Evolutionary conservation across 192 early-diverging fungal species (phyloP).

Genomic region (Mortierella hygrophila): DNA sequence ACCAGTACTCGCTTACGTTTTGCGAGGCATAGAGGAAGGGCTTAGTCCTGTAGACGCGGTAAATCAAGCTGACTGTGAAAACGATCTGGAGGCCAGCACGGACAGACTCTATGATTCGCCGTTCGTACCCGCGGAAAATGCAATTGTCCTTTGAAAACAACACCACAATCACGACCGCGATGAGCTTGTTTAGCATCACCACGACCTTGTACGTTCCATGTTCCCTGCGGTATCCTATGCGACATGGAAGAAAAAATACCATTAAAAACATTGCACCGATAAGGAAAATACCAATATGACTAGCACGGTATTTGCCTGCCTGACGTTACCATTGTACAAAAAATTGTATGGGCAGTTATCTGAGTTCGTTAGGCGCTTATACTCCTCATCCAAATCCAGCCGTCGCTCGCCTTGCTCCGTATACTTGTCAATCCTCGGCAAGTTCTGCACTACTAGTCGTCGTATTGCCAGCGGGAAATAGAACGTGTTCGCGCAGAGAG

Average conservation of each 20-base stretch:
- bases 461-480: conserved; percentile 58
- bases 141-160: conserved; percentile 75
- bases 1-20: conserved; percentile 65
- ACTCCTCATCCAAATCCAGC: conserved; percentile 48
- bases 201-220: conserved; percentile 69
- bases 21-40: conserved; percentile 71
- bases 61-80: conserved; percentile 62
- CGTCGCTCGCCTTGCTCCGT: conserved; percentile 51
- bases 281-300: too few species aligned
- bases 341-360: conserved; percentile 72
- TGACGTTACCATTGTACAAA: conserved; percentile 63
- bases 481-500: conserved; percentile 33
- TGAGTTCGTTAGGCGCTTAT: conserved; percentile 62
- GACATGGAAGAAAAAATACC: neutral
- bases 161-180: conserved; percentile 58
- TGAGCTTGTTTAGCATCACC: conserved; percentile 68
- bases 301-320: neutral
- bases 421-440: conserved; percentile 63
- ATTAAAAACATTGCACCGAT: neutral
- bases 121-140: conserved; percentile 59
- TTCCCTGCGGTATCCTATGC: conserved; percentile 52
- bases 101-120: conserved; percentile 62
- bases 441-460: conserved; percentile 51
- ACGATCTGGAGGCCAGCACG: conserved; percentile 64
- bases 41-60: conserved; percentile 67